Conservation (phyloP, 805 yeast species). For the Pichia sporocuriosa region DNA sequence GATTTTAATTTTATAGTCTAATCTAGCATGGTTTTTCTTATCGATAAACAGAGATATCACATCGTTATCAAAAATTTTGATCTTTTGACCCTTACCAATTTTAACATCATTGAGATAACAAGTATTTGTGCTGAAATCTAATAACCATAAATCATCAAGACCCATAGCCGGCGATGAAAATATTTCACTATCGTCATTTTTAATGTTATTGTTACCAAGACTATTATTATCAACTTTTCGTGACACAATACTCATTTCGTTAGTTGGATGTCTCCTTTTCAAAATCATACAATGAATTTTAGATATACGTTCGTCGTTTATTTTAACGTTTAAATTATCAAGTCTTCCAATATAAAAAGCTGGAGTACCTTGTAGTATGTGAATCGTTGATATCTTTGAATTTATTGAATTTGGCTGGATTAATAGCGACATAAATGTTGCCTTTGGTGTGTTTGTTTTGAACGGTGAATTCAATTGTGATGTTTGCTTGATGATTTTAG, state of each 20-base stretch:
- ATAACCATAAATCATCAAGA: constrained; percentile 71
- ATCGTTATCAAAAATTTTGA: constrained; percentile 58
- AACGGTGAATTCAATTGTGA: neutral
- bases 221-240: neutral
- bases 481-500: too few species aligned
- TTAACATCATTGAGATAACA: constrained; percentile 59
- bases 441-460: constrained; percentile 5
- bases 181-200: constrained; percentile 21
- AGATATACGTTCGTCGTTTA: constrained; percentile 73
- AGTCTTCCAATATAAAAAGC: constrained; percentile 72
- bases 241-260: too few species aligned
- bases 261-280: constrained; percentile 55
- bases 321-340: constrained; percentile 50
- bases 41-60: constrained; percentile 61
- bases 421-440: constrained; percentile 33
- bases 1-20: constrained; percentile 48
- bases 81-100: constrained; percentile 58
- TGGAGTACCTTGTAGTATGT: constrained; percentile 60
- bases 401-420: constrained; percentile 61
- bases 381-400: constrained; percentile 31
- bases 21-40: constrained; percentile 39
- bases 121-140: constrained; percentile 75
- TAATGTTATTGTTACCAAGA: constrained; percentile 25
- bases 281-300: constrained; percentile 72
- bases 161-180: constrained; percentile 66